Evolutionary conservation across 768 basidiomycete genomes (phyloP), one percentile per base, ranked within the genome.

Genomic region (Psilocybe tampanensis): DNA sequence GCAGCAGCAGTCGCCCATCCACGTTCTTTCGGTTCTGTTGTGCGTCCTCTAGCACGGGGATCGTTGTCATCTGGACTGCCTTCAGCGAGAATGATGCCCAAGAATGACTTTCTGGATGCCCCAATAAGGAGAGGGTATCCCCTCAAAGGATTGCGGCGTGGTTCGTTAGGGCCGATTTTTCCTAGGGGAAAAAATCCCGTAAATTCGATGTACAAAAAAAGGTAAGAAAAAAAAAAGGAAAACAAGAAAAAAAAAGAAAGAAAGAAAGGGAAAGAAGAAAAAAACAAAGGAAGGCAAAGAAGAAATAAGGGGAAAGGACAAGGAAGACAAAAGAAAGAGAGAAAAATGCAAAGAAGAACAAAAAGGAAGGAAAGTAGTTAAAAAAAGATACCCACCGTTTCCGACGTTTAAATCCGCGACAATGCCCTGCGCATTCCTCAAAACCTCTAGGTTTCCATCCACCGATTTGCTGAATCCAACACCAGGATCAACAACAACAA

Each of bases 401-500:
- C 76, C 74, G 44, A 78, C 63, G 3, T 49, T 12, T 11, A 66
- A 53, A 41, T 82, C 76, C 2, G 75, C 77, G 0, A 80, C 82
- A 41, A 92, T 68, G 47, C 59, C 68, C 18, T 67, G 78, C 49
- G 76, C 76, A 33, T 80, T 62, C 9, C 86, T 79, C 47, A 98
- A 69, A 11, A 96, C 64, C 59, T 80, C 77, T 32, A 94, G 61
- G 70, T 96, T 95, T 4, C 82, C 92, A 24, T 86, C 80, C 2
- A 86, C 68, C 0, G 85, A 82, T 72, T 98, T 98, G 71, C 95
- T 96, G 70, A 98, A 99, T 29, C 97, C 96, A 51, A 98, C 75
- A 0, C 96, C 96, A 3, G 96, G 93, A 73, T 98, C 97, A 23
- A 89, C 81, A 52, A 98, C 80, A 59, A 98, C 84, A 57, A 92